Percentiles rank a stretch among this genome's conserved stretches.
phyloP scores from a whole-genome alignment of 768 basidiomycete species.

The Termitomyces eurrhizus region DNA sequence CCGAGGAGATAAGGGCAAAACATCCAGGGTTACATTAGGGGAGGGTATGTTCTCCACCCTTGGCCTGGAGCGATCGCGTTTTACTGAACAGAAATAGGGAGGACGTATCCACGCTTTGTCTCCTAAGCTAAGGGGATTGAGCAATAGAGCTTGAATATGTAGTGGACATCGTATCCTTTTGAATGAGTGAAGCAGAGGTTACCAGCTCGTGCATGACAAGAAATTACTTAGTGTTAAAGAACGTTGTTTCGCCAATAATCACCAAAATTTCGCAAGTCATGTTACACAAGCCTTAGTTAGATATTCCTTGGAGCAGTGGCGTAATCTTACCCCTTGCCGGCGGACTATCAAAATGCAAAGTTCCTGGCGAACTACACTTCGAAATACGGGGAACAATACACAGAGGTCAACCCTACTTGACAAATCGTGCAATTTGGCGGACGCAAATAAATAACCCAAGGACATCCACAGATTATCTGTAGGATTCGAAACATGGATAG shows the following conservation, averaged over 20 bases:
- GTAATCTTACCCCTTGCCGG: neutral
- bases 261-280: neutral
- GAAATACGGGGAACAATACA: neutral
- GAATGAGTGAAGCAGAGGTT: neutral
- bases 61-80: neutral
- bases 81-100: neutral
- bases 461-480: neutral
- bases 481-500: neutral
- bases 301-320: neutral
- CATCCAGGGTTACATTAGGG: neutral
- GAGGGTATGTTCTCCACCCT: neutral
- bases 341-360: neutral
- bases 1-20: constrained; percentile 1
- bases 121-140: neutral
- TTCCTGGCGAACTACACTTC: neutral
- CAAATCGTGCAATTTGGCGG: neutral
- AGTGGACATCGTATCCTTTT: neutral
- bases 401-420: neutral
- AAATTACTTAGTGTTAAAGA: neutral
- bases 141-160: neutral
- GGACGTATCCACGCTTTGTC: neutral
- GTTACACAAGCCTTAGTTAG: neutral
- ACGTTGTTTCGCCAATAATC: neutral
- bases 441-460: neutral
- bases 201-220: no score